These are phyloP conservation scores for Leccinum subgranulosum DNA, from an alignment of 768 basidiomycete genomes.

Conservation along the genomic window DNA sequence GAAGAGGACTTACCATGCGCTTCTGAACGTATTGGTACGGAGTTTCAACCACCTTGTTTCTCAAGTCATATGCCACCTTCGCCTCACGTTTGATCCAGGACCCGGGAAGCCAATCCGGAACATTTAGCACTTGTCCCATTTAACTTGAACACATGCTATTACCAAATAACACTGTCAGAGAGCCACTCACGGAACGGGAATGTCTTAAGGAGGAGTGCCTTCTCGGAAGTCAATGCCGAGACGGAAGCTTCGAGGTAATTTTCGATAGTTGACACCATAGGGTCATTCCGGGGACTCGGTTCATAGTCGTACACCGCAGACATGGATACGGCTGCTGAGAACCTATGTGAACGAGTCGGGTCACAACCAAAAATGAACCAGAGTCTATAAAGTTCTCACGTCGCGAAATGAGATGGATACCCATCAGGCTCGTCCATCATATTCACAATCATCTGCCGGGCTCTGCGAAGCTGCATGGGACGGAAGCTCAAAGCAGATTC, in stretches of 20 bases:
- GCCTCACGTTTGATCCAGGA: constrained; percentile 4
- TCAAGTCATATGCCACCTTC: neutral
- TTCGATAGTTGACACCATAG: neutral
- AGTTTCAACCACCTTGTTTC: neutral
- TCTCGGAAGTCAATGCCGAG: neutral
- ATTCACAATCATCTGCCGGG: neutral
- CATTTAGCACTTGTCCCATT: neutral
- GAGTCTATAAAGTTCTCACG: neutral
- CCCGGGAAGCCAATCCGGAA: constrained; percentile 2
- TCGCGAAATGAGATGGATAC: neutral
- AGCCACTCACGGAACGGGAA: constrained; percentile 13
- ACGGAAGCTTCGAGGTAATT: neutral
- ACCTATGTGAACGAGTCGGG: neutral
- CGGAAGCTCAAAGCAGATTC: neutral
- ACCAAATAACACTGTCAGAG: too few species aligned
- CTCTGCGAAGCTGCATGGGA: constrained; percentile 3
- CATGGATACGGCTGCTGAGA: neutral
- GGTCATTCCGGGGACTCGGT: neutral
- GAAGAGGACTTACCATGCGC: neutral
- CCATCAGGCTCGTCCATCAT: neutral
- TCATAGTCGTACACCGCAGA: neutral
- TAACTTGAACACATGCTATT: constrained; percentile 1
- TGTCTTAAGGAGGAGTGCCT: constrained; percentile 1
- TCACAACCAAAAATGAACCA: neutral
- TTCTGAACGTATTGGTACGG: neutral